Evolutionary conservation across 116 monocot genomes (phyloP), one percentile per base, ranked within the genome.

Genomic region (Thalassia testudinum): DNA sequence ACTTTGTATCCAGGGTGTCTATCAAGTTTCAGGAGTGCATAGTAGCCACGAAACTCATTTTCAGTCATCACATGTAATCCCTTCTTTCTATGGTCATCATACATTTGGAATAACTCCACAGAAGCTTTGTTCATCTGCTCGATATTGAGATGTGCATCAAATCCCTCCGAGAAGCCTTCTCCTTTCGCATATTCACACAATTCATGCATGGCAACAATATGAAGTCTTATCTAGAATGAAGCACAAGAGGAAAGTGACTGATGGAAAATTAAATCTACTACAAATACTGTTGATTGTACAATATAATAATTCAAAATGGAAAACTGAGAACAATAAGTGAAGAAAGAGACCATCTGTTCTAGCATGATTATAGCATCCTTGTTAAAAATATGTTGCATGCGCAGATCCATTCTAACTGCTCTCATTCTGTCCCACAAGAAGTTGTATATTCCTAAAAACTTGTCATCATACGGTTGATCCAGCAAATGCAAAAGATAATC

Each of bases 51-150:
- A 47, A 99, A 99, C 62, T 99, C 97, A 53, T 77, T 89, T 64
- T 99, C 97, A 10, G 90, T 79, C 24, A 62, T 42, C 30, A 90
- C 30, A 66, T 18, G 21, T 22, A 65, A 69, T 56, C 90, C 90
- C 37, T 72, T 66, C 62, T 76, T 86, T 52, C 86, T 89, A 50
- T 89, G 79, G 45, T 99, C 97, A 65, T 89, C 78, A 68, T 99
- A 99, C 68, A 99, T 74, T 77, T 99, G 97, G 72, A 99, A 99
- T 63, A 99, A 62, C 64, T 99, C 99, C 51, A 99, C 86, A 26
- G 90, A 99, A 59, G 90, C 74, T 63, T 90, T 99, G 56, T 99
- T 99, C 99, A 99, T 99, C 64, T 90, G 99, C 53, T 99, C 99
- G 54, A 99, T 99, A 66, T 99, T 99, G 21, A 99, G 82, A 56